Evolutionary conservation across 768 basidiomycete genomes (phyloP).

Genomic region (Russula lepida): DNA sequence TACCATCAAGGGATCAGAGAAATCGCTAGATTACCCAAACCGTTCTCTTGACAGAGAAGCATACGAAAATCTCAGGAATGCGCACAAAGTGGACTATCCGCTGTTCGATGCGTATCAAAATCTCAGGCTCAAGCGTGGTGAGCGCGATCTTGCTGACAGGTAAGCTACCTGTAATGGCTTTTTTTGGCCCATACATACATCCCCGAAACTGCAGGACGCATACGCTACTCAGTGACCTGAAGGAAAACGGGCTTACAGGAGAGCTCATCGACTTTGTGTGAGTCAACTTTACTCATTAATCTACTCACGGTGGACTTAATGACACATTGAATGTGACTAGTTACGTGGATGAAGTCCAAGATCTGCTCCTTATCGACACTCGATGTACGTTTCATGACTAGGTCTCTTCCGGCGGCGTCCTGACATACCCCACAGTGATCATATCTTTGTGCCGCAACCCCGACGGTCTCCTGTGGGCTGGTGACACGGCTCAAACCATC

Average conservation of each 20-base stretch:
- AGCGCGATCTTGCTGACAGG: conserved; percentile 57
- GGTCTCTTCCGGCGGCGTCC: neutral
- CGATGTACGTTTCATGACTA: conserved; percentile 34
- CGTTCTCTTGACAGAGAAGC: conserved; percentile 10
- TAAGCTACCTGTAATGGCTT: conserved; percentile 20
- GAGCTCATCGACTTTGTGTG: conserved; percentile 49
- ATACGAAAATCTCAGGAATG: neutral
- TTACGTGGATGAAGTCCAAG: conserved; percentile 70
- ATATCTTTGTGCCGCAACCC: conserved; percentile 54
- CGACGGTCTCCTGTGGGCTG: conserved; percentile 68
- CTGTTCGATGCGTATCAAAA: conserved; percentile 47
- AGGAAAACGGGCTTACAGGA: conserved; percentile 29
- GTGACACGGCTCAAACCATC: conserved; percentile 75
- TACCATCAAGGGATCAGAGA: conserved; percentile 63
- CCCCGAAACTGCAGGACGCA: conserved; percentile 38
- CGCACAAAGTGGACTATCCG: neutral
- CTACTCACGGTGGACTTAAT: neutral
- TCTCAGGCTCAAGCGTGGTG: conserved; percentile 34
- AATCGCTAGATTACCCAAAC: conserved; percentile 28
- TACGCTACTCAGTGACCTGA: conserved; percentile 34
- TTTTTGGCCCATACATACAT: neutral
- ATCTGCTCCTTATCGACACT: conserved; percentile 59
- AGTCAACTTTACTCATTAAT: conserved; percentile 14
- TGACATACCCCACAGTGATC: conserved; percentile 38
- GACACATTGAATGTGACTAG: conserved; percentile 26